Evolutionary conservation across 108 stramenopile species (phyloP).

Genomic region (Skeletonema costatum): DNA sequence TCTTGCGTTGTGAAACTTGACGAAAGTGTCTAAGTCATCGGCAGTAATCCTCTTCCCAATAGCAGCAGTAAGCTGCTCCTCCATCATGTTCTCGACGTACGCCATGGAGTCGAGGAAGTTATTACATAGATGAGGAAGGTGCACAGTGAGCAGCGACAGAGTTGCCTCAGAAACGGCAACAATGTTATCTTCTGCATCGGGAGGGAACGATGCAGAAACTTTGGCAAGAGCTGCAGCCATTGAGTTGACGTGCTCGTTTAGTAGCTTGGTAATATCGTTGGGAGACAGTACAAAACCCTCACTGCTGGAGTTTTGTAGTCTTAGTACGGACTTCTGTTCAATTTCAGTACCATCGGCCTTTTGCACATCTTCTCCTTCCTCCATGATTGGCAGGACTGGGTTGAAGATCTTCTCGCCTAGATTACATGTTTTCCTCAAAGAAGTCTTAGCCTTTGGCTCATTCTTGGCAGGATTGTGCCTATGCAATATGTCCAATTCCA

Average conservation of each 20-base stretch:
- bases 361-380: conserved; percentile 9
- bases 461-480: conserved; percentile 35
- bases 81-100: conserved; percentile 69
- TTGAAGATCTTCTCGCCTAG: conserved; percentile 40
- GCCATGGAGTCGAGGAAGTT: conserved; percentile 26
- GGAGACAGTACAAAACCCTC: conserved; percentile 7
- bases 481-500: background rate
- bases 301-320: background rate
- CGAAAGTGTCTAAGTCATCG: conserved; percentile 66
- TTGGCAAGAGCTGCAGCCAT: conserved; percentile 17
- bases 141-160: conserved; percentile 5
- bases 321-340: background rate
- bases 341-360: background rate
- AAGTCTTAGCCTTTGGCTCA: background rate
- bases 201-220: conserved; percentile 8
- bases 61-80: conserved; percentile 57
- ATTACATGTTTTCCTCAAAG: background rate
- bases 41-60: conserved; percentile 73
- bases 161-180: conserved; percentile 20
- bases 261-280: conserved; percentile 31
- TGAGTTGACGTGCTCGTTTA: conserved; percentile 32
- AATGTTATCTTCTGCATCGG: conserved; percentile 1
- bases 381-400: conserved; percentile 70
- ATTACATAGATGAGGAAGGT: conserved; percentile 12
- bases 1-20: conserved; percentile 54